Evolutionary conservation across 164 flowering plant species (phyloP).

Genomic region (Annona cherimola): DNA sequence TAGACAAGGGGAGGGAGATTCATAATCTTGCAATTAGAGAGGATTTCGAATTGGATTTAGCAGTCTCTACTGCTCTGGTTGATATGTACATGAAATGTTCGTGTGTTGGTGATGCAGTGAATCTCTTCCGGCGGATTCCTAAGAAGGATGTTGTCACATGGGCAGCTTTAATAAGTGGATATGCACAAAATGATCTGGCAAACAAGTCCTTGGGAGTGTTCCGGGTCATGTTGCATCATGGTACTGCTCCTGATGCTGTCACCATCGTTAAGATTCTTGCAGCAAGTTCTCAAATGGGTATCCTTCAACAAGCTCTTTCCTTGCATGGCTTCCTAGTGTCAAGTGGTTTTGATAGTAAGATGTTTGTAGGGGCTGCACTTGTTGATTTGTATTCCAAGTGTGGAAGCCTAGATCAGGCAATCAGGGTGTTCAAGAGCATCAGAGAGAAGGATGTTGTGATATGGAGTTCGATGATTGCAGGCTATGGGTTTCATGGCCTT

Average conservation of each 20-base stretch:
- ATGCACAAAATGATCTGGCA: slow-evolving; percentile 42
- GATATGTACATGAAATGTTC: slow-evolving; percentile 68
- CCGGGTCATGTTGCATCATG: slow-evolving; percentile 33
- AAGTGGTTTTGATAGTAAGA: slow-evolving; percentile 33
- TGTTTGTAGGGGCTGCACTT: slow-evolving; percentile 46
- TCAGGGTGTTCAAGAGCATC: slow-evolving; percentile 27
- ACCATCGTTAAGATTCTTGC: slow-evolving; percentile 46
- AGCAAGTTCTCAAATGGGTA: slow-evolving; percentile 45
- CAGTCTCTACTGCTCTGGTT: slow-evolving; percentile 53
- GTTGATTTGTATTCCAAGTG: slow-evolving; percentile 57
- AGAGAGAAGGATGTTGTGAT: slow-evolving; percentile 37
- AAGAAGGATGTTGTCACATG: slow-evolving; percentile 51
- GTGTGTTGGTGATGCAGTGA: slow-evolving; percentile 37
- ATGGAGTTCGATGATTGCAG: slow-evolving; percentile 59
- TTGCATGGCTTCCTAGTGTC: slow-evolving; percentile 41
- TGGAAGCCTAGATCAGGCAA: slow-evolving; percentile 39
- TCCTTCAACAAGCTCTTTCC: slow-evolving; percentile 45
- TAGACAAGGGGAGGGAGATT: slow-evolving; percentile 39
- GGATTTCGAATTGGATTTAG: slow-evolving; percentile 34
- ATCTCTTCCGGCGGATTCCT: slow-evolving; percentile 35
- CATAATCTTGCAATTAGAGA: slow-evolving; percentile 33
- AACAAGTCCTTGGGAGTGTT: slow-evolving; percentile 36
- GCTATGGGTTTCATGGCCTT: slow-evolving; percentile 47
- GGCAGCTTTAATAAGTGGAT: slow-evolving; percentile 49
- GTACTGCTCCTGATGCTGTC: slow-evolving; percentile 42